phyloP scores from a whole-genome alignment of 345 rosid species.

The Brassica napus region DNA sequence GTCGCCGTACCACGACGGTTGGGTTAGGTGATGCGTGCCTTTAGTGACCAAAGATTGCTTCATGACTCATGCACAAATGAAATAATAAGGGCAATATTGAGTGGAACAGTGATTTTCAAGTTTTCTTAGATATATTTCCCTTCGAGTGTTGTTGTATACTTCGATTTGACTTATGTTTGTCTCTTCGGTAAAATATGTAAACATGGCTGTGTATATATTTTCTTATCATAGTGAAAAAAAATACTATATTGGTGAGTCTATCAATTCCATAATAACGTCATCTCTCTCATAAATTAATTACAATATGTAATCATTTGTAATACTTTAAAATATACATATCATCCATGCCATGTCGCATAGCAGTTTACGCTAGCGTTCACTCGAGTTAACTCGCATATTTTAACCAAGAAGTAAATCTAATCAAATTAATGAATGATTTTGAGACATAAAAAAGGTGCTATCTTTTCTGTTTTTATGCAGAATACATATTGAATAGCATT shows the following conservation, averaged over 20 bases:
- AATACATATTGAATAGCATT: not conserved
- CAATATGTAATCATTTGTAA: not conserved
- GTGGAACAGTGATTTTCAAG: conserved; percentile 16
- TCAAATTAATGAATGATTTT: not conserved
- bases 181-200: conserved; percentile 6
- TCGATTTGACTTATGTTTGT: conserved; percentile 11
- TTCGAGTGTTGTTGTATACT: conserved; percentile 13
- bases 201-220: conserved; percentile 16
- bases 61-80: not conserved
- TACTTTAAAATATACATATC: not conserved
- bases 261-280: not conserved
- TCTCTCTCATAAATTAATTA: not conserved
- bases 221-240: conserved; percentile 1
- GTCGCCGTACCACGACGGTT: conserved; percentile 52
- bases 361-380: not conserved
- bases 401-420: not conserved
- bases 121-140: conserved; percentile 6
- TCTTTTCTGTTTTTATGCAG: not conserved
- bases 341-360: not conserved
- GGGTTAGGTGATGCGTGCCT: conserved; percentile 47
- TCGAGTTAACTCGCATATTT: not conserved
- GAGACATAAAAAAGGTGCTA: not conserved
- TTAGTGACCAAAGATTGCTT: not conserved
- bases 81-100: conserved; percentile 3
- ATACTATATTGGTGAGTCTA: not conserved